A percentile compares a stretch with the other conserved stretches of the same genome.
Conservation (phyloP, 2,329 filamentous ascomycete genomes). For the Curvularia hawaiiensis region DNA sequence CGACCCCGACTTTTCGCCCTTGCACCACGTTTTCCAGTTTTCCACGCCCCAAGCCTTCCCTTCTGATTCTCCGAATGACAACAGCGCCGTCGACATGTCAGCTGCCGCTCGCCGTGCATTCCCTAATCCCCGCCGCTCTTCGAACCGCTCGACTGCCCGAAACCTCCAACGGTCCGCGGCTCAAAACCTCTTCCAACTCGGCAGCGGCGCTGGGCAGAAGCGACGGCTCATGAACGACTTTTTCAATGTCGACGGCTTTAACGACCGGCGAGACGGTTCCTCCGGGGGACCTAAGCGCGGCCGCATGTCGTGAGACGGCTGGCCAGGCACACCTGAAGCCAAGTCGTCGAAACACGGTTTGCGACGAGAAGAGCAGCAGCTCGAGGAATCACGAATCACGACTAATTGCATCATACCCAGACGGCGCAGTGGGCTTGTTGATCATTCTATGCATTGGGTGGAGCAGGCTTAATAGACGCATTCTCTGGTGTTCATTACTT, state of each 20-base stretch:
- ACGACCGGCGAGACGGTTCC: conserved; percentile 61
- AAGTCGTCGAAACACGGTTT: conserved; percentile 3
- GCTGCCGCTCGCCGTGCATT: conserved; percentile 42
- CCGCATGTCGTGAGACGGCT: conserved; percentile 33
- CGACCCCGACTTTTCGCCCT: conserved; percentile 35
- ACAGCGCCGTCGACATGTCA: conserved; percentile 28
- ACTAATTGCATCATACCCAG: conserved; percentile 26
- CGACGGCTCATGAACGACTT: conserved; percentile 75
- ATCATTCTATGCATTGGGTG: conserved; percentile 30
- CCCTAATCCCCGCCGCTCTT: conserved; percentile 38
- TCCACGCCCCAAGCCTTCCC: conserved; percentile 67
- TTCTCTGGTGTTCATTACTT: conserved; percentile 32
- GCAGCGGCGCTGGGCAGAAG: conserved; percentile 72
- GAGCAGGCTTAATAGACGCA: conserved; percentile 32
- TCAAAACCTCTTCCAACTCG: conserved; percentile 54
- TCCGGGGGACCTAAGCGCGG: conserved; percentile 48
- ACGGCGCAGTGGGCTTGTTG: conserved; percentile 25
- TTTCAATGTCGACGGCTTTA: conserved; percentile 71
- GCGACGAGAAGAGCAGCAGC: conserved; percentile 11
- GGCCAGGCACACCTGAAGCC: not conserved
- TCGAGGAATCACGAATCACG: conserved; percentile 21
- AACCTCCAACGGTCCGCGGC: conserved; percentile 40
- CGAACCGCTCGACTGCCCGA: conserved; percentile 44
- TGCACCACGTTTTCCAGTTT: conserved; percentile 66
- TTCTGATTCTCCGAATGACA: conserved; percentile 46